Conservation (phyloP, 1,284 basidiomycete species). For the Pseudozyma sp. region DNA sequence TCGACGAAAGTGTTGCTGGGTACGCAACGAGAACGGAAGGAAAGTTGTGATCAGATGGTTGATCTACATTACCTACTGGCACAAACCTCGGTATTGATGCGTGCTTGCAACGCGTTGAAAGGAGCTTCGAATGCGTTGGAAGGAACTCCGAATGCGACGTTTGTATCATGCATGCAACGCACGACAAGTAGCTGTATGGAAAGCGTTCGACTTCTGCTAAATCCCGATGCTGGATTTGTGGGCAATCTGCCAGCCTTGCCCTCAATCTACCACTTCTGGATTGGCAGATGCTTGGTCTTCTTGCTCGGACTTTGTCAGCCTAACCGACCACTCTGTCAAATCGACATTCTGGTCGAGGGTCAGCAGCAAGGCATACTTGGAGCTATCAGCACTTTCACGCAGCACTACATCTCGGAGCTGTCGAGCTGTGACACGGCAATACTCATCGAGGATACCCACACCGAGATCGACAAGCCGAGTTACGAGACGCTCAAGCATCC, state of each 20-base stretch:
- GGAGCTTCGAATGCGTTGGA: too few species aligned
- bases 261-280: constrained; percentile 28
- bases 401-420: constrained; percentile 19
- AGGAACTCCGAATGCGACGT: not conserved
- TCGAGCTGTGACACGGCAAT: constrained; percentile 7
- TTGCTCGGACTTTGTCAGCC: constrained; percentile 15
- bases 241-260: constrained; percentile 19
- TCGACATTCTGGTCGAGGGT: constrained; percentile 12
- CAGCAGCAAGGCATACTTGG: constrained; percentile 19
- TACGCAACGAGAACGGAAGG: constrained; percentile 13
- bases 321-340: constrained; percentile 12
- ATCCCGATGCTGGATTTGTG: not conserved
- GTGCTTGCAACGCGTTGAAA: constrained; percentile 7
- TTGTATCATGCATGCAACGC: not conserved
- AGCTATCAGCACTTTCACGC: constrained; percentile 4
- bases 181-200: constrained; percentile 23
- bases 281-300: constrained; percentile 7
- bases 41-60: constrained; percentile 18
- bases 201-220: constrained; percentile 3
- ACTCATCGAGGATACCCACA: not conserved
- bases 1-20: constrained; percentile 6
- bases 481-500: constrained; percentile 18
- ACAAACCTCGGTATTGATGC: constrained; percentile 8
- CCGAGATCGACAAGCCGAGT: not conserved
- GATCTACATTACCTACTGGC: constrained; percentile 23